These are phyloP conservation scores for Aspergillus calidoustus DNA, from an alignment of 2,329 filamentous ascomycete genomes.

Conservation along the genomic window DNA sequence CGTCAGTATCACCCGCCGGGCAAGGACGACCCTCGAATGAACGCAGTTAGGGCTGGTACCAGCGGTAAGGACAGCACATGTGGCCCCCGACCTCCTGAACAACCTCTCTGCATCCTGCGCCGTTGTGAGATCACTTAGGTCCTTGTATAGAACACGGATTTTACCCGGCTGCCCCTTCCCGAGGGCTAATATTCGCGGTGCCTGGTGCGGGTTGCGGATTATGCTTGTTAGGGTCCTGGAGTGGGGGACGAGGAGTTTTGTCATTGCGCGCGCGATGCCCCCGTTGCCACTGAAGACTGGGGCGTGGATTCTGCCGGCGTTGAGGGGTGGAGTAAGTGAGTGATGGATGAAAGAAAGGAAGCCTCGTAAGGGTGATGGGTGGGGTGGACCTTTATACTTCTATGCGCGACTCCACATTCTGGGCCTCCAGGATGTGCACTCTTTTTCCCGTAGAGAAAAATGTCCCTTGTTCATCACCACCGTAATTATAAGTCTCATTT, in stretches of 20 bases:
- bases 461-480: no score
- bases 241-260: background rate
- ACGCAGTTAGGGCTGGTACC: background rate
- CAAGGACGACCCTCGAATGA: no score
- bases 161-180: background rate
- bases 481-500: no score
- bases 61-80: background rate
- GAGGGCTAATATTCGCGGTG: background rate
- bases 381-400: no score
- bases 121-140: background rate
- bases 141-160: background rate
- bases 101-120: background rate
- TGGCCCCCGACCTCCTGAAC: background rate
- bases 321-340: no score
- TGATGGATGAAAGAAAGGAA: no score
- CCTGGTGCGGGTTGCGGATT: conserved; percentile 1
- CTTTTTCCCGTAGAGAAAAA: no score
- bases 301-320: background rate
- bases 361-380: no score
- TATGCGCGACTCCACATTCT: no score
- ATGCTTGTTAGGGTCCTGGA: background rate
- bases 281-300: conserved; percentile 5
- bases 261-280: background rate
- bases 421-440: no score
- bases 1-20: no score